Conservation (phyloP, 768 basidiomycete genomes). For the Lyophyllum semitale region DNA sequence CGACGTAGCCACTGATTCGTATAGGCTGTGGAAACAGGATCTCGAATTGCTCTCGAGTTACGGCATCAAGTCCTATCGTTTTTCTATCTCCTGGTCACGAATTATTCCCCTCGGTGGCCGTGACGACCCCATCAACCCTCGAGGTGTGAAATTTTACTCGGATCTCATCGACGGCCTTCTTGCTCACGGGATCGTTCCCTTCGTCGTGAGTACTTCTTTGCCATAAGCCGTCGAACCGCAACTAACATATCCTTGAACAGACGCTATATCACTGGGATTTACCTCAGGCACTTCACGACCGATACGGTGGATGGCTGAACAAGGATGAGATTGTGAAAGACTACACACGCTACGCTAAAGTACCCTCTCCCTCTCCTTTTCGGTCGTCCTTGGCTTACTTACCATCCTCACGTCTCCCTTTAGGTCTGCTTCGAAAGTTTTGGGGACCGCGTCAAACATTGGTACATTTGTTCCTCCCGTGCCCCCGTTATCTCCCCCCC, state of each 20-base stretch:
- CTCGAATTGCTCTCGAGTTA: constrained; percentile 61
- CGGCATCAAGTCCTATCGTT: constrained; percentile 73
- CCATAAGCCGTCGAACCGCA: neutral
- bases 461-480: constrained; percentile 38
- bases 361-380: constrained; percentile 28
- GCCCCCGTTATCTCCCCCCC: constrained; percentile 15
- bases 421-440: constrained; percentile 75
- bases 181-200: constrained; percentile 63
- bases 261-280: constrained; percentile 82
- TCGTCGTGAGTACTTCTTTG: constrained; percentile 40
- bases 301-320: constrained; percentile 77
- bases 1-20: constrained; percentile 73
- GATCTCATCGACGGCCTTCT: constrained; percentile 70
- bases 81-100: constrained; percentile 77
- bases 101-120: constrained; percentile 75
- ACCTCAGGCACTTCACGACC: constrained; percentile 71
- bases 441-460: constrained; percentile 76
- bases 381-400: neutral
- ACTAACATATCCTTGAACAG: constrained; percentile 29
- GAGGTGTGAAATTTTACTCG: constrained; percentile 71
- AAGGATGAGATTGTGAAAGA: constrained; percentile 71
- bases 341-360: constrained; percentile 60
- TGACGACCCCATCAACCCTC: constrained; percentile 70
- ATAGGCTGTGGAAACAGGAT: constrained; percentile 69
- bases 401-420: neutral